These are phyloP conservation scores for Nemania sp. DNA, from an alignment of 2,329 filamentous ascomycete species.

Conservation along the genomic window DNA sequence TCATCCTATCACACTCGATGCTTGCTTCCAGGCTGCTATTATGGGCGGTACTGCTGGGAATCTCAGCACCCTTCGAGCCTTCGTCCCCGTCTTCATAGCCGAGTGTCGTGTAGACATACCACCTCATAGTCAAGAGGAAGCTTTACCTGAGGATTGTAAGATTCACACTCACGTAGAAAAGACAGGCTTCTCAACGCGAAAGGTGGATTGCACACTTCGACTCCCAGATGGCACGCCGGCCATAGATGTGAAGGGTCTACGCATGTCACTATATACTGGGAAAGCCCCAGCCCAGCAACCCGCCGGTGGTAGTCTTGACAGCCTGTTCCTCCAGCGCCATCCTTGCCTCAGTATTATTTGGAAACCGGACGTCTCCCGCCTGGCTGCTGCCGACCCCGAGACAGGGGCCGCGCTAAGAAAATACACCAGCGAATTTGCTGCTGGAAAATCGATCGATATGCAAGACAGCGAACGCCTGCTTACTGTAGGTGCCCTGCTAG, in stretches of 20 bases:
- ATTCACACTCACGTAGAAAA: neutral
- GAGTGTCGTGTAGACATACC: neutral
- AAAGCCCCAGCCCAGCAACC: neutral
- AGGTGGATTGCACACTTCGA: neutral
- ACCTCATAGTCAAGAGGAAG: neutral
- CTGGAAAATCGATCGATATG: neutral
- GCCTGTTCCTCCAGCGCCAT: constrained; percentile 3
- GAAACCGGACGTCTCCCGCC: constrained; percentile 21
- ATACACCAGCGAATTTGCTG: neutral
- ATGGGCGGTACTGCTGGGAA: constrained; percentile 15
- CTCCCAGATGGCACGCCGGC: neutral
- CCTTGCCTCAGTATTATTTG: constrained; percentile 12
- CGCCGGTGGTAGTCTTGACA: neutral
- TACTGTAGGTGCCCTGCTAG: constrained; percentile 6
- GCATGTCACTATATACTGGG: neutral
- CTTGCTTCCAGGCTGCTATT: constrained; percentile 17
- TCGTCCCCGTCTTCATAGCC: constrained; percentile 19
- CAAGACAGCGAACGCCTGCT: neutral
- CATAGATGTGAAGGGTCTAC: neutral
- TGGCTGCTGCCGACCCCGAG: neutral
- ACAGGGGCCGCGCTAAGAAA: neutral
- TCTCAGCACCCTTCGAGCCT: neutral
- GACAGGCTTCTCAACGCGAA: neutral
- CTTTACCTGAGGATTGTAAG: neutral
- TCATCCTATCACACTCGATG: constrained; percentile 30